A percentile compares a stretch with the other conserved stretches of the same genome.
These are phyloP conservation scores for Gnomoniopsis smithogilvyi DNA, from an alignment of 2,329 filamentous ascomycete species.

Conservation along the genomic window DNA sequence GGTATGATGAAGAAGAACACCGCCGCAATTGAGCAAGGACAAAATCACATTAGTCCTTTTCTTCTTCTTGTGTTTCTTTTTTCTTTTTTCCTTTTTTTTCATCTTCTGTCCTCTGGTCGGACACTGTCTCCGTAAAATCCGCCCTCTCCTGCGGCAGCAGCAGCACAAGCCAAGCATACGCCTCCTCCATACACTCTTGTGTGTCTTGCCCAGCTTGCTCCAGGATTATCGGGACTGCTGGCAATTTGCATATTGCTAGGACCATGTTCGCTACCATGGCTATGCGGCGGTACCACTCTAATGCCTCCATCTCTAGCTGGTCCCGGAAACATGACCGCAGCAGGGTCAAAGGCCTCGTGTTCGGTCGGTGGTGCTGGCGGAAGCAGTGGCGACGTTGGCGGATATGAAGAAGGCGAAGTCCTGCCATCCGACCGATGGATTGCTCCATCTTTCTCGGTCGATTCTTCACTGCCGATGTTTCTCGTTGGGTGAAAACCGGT, in stretches of 20 bases:
- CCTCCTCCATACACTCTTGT: constrained; percentile 59
- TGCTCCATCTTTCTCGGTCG: constrained; percentile 7
- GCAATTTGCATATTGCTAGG: constrained; percentile 50
- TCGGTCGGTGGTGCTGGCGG: constrained; percentile 42
- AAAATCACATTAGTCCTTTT: no score
- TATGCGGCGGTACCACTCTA: constrained; percentile 13
- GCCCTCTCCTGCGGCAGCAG: constrained; percentile 37
- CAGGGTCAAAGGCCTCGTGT: constrained; percentile 24
- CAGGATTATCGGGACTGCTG: constrained; percentile 43
- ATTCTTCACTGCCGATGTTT: constrained; percentile 15
- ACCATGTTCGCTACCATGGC: constrained; percentile 30
- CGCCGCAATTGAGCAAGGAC: not conserved
- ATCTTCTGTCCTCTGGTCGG: constrained; percentile 6
- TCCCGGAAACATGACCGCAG: constrained; percentile 24
- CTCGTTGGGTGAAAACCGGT: not conserved
- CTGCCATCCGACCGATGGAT: constrained; percentile 19
- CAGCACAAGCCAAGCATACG: constrained; percentile 53
- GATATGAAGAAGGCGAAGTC: constrained; percentile 48
- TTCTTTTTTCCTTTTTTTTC: not conserved
- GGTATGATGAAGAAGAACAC: no score
- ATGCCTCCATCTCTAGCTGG: constrained; percentile 14
- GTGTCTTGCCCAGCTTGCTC: constrained; percentile 53
- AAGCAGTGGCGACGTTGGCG: constrained; percentile 43
- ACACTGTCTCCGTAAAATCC: constrained; percentile 26
- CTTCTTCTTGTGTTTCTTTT: no score